A percentile compares a stretch with the other conserved stretches of the same genome.
These are phyloP conservation scores for Rhododendron mucronatum DNA, from an alignment of 148 eudicot genomes.

Conservation along the genomic window DNA sequence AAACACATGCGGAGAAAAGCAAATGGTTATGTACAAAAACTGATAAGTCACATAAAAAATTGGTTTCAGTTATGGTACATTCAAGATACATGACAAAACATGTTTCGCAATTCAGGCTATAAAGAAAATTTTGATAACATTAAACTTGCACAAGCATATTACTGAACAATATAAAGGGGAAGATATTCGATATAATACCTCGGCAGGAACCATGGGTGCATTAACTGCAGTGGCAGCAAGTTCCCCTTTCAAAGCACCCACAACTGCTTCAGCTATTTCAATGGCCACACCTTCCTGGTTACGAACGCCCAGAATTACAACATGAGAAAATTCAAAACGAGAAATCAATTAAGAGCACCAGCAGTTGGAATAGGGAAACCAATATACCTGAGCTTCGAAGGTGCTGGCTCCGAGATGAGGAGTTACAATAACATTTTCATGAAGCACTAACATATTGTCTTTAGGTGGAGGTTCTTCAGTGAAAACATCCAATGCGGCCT, in stretches of 20 bases:
- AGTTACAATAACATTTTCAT: conserved; percentile 12
- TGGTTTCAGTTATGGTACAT: background rate
- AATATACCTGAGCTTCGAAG: conserved; percentile 16
- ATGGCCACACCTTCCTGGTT: conserved; percentile 15
- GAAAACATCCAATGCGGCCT: conserved; percentile 16
- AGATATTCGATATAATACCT: background rate
- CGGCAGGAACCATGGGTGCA: conserved; percentile 14
- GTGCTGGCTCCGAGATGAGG: conserved; percentile 22
- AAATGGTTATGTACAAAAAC: background rate
- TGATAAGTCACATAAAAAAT: background rate
- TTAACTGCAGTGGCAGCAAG: conserved; percentile 16
- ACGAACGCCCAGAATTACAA: background rate
- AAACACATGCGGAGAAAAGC: background rate
- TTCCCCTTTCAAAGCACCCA: conserved; percentile 9
- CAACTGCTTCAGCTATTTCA: conserved; percentile 16
- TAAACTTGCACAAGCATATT: background rate
- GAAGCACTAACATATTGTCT: conserved; percentile 8
- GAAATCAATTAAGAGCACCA: background rate
- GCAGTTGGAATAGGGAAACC: background rate
- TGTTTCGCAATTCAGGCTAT: background rate
- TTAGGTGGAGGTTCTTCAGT: conserved; percentile 14
- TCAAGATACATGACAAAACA: background rate
- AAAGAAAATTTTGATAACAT: background rate
- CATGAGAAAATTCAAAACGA: background rate
- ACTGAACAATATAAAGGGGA: background rate